phyloP scores from a whole-genome alignment of 345 rosid species.

The Arabis alpina region DNA sequence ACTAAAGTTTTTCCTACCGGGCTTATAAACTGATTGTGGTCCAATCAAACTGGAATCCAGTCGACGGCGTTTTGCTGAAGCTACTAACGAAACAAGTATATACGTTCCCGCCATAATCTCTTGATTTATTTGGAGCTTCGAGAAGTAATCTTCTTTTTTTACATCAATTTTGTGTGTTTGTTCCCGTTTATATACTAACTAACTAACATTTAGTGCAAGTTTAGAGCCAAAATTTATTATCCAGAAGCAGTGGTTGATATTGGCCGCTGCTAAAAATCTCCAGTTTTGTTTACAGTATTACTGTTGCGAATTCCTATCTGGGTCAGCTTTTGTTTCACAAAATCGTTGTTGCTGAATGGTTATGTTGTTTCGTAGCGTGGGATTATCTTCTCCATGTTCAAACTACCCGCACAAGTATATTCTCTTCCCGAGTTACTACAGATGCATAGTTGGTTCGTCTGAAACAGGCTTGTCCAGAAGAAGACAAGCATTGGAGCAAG shows the following conservation, averaged over 20 bases:
- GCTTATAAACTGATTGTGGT: too few relatives aligned
- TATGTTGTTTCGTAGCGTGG: conserved; percentile 40
- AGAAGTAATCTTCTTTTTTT: too few relatives aligned
- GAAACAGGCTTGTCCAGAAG: conserved; percentile 47
- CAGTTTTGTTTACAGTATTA: neutral
- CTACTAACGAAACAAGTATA: too few relatives aligned
- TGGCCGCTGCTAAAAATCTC: neutral
- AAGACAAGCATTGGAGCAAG: conserved; percentile 55
- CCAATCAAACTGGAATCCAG: too few relatives aligned
- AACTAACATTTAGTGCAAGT: too few relatives aligned
- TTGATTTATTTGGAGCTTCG: too few relatives aligned
- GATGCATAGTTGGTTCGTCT: conserved; percentile 49
- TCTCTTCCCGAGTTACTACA: conserved; percentile 33
- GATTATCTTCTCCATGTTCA: conserved; percentile 40
- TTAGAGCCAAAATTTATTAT: conserved; percentile 3
- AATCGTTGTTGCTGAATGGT: conserved; percentile 47
- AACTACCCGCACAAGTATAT: conserved; percentile 27
- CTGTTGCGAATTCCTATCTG: neutral
- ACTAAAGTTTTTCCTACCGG: too few relatives aligned
- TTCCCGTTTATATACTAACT: too few relatives aligned
- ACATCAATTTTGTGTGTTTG: too few relatives aligned
- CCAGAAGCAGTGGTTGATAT: conserved; percentile 32
- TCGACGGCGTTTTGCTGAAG: too few relatives aligned
- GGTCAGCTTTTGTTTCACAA: conserved; percentile 9
- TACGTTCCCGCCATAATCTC: too few relatives aligned